Percentiles rank a stretch among this genome's conserved stretches.
Conservation (phyloP, 2,329 filamentous ascomycete genomes). For the Ceratocystiopsis sp. region DNA sequence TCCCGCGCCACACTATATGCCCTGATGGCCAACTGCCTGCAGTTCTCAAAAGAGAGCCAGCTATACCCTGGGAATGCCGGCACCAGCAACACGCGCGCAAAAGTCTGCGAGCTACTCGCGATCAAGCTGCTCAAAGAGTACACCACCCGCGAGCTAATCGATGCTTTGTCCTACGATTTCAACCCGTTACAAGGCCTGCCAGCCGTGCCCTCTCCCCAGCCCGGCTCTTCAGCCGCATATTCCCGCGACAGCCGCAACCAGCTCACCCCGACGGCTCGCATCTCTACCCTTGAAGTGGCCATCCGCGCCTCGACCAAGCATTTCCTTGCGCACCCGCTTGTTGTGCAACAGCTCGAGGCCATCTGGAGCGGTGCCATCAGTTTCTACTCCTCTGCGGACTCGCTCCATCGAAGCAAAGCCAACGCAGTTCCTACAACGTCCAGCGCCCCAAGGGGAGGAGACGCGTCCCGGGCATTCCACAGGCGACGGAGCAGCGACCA, state of each 20-base stretch:
- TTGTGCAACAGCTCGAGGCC: slow-evolving; percentile 87
- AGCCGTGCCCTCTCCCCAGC: slow-evolving; percentile 17
- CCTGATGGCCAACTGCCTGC: slow-evolving; percentile 81
- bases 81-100: slow-evolving; percentile 65
- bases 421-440: neutral
- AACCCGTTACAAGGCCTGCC: slow-evolving; percentile 74
- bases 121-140: slow-evolving; percentile 85
- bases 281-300: slow-evolving; percentile 74
- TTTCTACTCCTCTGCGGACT: slow-evolving; percentile 80
- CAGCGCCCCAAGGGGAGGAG: neutral
- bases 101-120: slow-evolving; percentile 79
- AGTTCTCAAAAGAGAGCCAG: slow-evolving; percentile 79
- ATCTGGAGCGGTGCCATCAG: slow-evolving; percentile 95
- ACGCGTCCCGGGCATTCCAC: neutral
- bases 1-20: slow-evolving; percentile 77
- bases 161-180: slow-evolving; percentile 89
- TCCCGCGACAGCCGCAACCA: slow-evolving; percentile 24
- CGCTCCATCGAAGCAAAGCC: slow-evolving; percentile 47
- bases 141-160: slow-evolving; percentile 74
- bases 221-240: slow-evolving; percentile 16
- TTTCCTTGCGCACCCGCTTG: slow-evolving; percentile 78
- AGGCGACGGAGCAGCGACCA: slow-evolving; percentile 12
- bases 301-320: slow-evolving; percentile 86
- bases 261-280: slow-evolving; percentile 48
- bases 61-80: slow-evolving; percentile 70